Evolutionary conservation across 768 basidiomycete species (phyloP).

Genomic region (Hebeloma cylindrosporum): DNA sequence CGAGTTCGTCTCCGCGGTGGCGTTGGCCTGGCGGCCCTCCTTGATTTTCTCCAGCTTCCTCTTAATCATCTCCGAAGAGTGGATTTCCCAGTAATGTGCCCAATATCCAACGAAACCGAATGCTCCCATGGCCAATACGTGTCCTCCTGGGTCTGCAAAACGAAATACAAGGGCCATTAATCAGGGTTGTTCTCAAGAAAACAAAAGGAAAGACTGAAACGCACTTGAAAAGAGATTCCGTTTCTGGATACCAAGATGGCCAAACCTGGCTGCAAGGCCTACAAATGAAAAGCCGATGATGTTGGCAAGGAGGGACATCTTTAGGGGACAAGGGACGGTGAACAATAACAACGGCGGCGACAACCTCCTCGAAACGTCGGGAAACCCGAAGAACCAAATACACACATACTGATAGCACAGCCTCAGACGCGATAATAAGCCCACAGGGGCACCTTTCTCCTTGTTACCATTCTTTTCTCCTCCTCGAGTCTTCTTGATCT

Average conservation of each 20-base stretch:
- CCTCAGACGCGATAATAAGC: conserved; percentile 30
- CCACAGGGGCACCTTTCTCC: conserved; percentile 4
- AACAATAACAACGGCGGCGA: conserved; percentile 9
- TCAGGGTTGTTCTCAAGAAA: not conserved
- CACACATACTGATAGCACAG: conserved; percentile 34
- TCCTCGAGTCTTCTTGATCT: conserved; percentile 9
- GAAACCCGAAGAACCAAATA: conserved; percentile 25
- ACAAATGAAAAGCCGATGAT: conserved; percentile 78
- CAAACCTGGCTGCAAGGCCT: conserved; percentile 80
- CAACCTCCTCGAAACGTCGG: conserved; percentile 10
- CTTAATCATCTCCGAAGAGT: conserved; percentile 59
- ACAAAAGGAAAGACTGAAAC: conserved; percentile 31
- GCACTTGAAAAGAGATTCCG: conserved; percentile 78
- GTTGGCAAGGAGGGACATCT: conserved; percentile 69
- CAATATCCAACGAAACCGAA: conserved; percentile 79
- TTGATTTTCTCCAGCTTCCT: conserved; percentile 62
- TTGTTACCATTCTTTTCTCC: conserved; percentile 9
- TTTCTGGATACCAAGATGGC: conserved; percentile 85
- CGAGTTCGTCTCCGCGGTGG: not conserved
- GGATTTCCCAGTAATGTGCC: conserved; percentile 65
- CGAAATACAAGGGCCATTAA: conserved; percentile 1
- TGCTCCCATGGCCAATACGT: conserved; percentile 62
- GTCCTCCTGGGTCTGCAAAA: conserved; percentile 66
- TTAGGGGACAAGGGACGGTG: conserved; percentile 7
- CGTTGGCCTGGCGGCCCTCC: conserved; percentile 44